Base-by-base conservation (phyloP, 2,329 filamentous ascomycete genomes). In the Hysterium pulicare region DNA sequence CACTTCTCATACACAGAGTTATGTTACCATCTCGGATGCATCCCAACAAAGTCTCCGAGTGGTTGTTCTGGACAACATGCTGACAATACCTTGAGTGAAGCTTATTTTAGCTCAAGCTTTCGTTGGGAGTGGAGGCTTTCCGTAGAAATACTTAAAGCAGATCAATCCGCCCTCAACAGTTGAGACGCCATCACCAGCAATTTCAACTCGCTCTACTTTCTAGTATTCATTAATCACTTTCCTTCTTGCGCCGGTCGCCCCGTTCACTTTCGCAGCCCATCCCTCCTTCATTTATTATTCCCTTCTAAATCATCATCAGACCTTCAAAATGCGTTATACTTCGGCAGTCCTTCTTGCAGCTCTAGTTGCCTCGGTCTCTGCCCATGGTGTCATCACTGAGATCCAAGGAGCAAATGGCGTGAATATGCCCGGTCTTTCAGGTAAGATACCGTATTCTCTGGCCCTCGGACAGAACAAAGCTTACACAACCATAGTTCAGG, bases 401-500 rank as follows among this genome's bases (percentile, higher is more conserved):
- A 70, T 82, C 48, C 62, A 73, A 51, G 81, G 81, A 41, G 77
- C 79, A 51, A 84, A 84, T 55, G 75, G 76, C 48, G 80, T 83
- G 33, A 72, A 61, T 49, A 83, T 84, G 79, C 78, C 80, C 24
- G 80, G 77, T 61, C 74, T 83, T 36, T 75, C 76, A 13, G 69
- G 71, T 73, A 62, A 49, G 61, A 37, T 37, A 20, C 20, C 10
- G 22, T n/a, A n/a, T 32, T 19, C 9, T 32, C 22, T 33, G 17
- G 34, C 42, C 32, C 21, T 32, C 10, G n/a, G n/a, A 15, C n/a
- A 28, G 15, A 17, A 15, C 28, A 34, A n/a, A 32, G 22, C 38
- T 49, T 54, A 43, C 59, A 43, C 40, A 41, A 15, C 19, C 21
- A 39, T 54, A 73, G 78, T 84, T 50, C 71, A 72, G 35, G 82